A percentile compares a stretch with the other conserved stretches of the same genome.
Conservation (phyloP, 106 monocot genomes). For the Hemerocallis citrina region DNA sequence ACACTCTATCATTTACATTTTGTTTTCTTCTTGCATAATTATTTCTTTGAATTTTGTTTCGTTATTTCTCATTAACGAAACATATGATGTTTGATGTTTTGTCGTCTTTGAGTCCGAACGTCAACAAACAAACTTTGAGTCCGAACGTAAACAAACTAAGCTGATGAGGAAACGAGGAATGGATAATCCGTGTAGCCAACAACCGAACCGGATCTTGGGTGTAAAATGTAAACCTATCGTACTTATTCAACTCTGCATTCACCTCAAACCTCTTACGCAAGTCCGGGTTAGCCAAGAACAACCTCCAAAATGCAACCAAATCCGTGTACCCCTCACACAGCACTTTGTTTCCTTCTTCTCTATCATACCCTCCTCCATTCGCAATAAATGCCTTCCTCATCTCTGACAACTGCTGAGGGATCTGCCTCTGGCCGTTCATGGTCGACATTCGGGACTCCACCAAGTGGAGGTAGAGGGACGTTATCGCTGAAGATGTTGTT, state of each 20-base stretch:
- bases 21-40: too few species aligned
- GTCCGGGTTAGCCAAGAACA: constrained; percentile 49
- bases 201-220: constrained; percentile 21
- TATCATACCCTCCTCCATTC: constrained; percentile 30
- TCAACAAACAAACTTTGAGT: too few species aligned
- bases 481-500: constrained; percentile 33
- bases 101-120: too few species aligned
- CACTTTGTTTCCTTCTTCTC: constrained; percentile 37
- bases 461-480: constrained; percentile 18
- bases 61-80: too few species aligned
- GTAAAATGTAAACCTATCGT: constrained; percentile 33
- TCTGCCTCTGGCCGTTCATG: constrained; percentile 8
- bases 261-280: constrained; percentile 28
- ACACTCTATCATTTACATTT: too few species aligned
- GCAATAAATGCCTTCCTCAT: constrained; percentile 37
- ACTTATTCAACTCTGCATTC: constrained; percentile 34
- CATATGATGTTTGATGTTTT: too few species aligned
- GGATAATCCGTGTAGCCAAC: constrained; percentile 50
- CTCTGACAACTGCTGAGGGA: constrained; percentile 16
- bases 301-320: constrained; percentile 32
- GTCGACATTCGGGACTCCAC: constrained; percentile 41
- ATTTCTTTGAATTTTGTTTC: too few species aligned
- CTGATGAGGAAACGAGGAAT: constrained; percentile 13
- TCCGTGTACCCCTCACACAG: constrained; percentile 22
- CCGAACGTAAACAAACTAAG: too few species aligned